phyloP scores from a whole-genome alignment of 805 yeast species.

The Starmerella potacharoeniae region DNA sequence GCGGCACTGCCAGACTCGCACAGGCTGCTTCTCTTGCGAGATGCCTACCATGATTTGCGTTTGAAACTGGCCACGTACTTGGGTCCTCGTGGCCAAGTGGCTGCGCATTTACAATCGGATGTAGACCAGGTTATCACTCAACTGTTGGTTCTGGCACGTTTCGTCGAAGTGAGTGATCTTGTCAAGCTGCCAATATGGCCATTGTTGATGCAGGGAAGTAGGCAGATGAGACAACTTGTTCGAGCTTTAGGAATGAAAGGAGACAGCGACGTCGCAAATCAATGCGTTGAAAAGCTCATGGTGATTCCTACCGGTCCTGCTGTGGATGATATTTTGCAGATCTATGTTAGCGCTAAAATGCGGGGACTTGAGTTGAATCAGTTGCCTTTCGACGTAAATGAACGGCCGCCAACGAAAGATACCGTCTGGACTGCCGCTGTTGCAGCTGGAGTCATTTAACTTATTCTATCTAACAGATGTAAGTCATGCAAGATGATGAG shows the following conservation, averaged over 20 bases:
- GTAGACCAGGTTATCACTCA: background rate
- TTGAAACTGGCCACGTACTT: constrained; percentile 12
- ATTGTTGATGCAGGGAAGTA: background rate
- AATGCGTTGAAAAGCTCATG: constrained; percentile 5
- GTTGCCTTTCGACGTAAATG: constrained; percentile 4
- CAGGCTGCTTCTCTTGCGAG: background rate
- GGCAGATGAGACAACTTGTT: constrained; percentile 2
- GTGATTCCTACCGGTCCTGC: constrained; percentile 4
- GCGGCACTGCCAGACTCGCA: constrained; percentile 1
- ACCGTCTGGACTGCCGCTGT: constrained; percentile 18
- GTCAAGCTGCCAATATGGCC: constrained; percentile 14
- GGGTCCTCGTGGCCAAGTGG: constrained; percentile 12
- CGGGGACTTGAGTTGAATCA: constrained; percentile 7
- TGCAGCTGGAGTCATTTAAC: constrained; percentile 18
- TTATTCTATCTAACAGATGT: background rate
- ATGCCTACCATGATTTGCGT: constrained; percentile 14
- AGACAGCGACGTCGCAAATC: background rate
- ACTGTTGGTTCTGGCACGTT: constrained; percentile 6
- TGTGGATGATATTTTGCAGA: constrained; percentile 12
- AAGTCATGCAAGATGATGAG: too few relatives aligned
- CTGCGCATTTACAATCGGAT: background rate
- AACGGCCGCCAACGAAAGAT: constrained; percentile 1
- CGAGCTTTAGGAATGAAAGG: constrained; percentile 14
- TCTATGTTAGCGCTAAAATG: constrained; percentile 16
- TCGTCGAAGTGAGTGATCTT: constrained; percentile 7